Base-by-base conservation (phyloP, 2,329 filamentous ascomycete species). In the Penicillium sumatraense region DNA sequence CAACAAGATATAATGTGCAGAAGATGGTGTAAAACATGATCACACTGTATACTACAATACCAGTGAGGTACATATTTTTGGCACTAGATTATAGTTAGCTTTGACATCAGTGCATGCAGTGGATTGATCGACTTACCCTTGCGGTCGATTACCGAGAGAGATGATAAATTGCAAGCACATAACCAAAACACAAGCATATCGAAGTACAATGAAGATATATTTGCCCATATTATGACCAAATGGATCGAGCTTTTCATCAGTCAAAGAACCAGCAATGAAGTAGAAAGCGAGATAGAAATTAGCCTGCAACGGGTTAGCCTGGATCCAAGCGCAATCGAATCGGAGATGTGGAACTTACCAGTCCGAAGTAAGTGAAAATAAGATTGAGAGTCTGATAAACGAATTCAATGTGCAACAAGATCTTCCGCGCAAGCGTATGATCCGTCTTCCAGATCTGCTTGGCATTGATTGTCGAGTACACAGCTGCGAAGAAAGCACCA, bases 251-350 rank as follows among this genome's bases (percentile, higher is more conserved):
- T 80, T 79, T 0, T 85, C 79, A 67, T 98, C 91, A 0, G 89
- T 84, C 14, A 99, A 83, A 36, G 93, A 96, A 40, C 95, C 95
- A 20, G 92, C 92, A 63, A 99, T 89, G 79, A 99, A 99, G 83
- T 93, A 99, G 78, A 99, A 99, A 54, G 93, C 96, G 49, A 99
- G 87, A 75, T 98, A 99, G 81, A 98, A 99, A 80, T 99, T 99
- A 74, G 93, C 93, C 78, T 80, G 44, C 3, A 23, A 8, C 13
- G 45, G 24, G 51, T 68, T 29, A 69, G 66, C 45, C 16, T 29
- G 21, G 11, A 46, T 7, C 14, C 26, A 16, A 3, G 9, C 31
- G 8, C 41, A 24, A 11, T 18, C 29, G 8, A 42, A 11, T 18
- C 29, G 8, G 41, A 45, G 3, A 18, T 1, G 23, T 51, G 44